Evolutionary conservation across 441 rosid species (phyloP).

Genomic region (Erysimum cheiri): DNA sequence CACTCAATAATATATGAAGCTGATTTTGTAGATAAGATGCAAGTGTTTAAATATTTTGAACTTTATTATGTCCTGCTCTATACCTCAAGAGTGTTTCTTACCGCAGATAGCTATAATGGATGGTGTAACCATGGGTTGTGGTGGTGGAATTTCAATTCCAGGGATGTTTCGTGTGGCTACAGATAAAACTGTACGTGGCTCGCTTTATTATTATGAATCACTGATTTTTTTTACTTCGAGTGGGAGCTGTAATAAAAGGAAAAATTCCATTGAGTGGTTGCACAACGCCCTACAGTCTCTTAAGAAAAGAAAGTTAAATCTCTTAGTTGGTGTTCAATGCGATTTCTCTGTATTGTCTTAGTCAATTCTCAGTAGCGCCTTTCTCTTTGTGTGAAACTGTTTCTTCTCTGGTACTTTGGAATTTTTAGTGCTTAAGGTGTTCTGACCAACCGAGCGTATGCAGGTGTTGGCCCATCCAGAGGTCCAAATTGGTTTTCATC

Average conservation of each 20-base stretch:
- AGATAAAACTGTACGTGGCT: conserved; percentile 81
- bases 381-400: not conserved
- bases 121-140: conserved; percentile 89
- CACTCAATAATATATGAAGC: not conserved
- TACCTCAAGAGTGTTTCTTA: conserved; percentile 27
- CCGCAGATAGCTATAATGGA: conserved; percentile 87
- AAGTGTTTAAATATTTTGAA: not conserved
- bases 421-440: conserved; percentile 13
- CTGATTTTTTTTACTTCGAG: not conserved
- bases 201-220: conserved; percentile 1
- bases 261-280: not conserved
- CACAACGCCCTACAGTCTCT: not conserved
- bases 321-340: conserved; percentile 3
- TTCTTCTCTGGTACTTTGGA: conserved; percentile 4
- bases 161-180: conserved; percentile 92
- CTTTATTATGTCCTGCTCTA: not conserved
- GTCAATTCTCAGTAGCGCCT: not conserved
- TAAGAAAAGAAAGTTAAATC: not conserved
- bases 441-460: not conserved
- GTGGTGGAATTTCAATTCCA: conserved; percentile 84
- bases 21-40: conserved; percentile 18
- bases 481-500: conserved; percentile 90
- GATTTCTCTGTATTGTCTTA: not conserved
- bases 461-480: conserved; percentile 88
- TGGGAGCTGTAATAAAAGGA: not conserved